A percentile compares a stretch with the other conserved stretches of the same genome.
Evolutionary conservation across 2,329 filamentous ascomycete genomes (phyloP).

Genomic region (Cryoendolithus antarcticus): DNA sequence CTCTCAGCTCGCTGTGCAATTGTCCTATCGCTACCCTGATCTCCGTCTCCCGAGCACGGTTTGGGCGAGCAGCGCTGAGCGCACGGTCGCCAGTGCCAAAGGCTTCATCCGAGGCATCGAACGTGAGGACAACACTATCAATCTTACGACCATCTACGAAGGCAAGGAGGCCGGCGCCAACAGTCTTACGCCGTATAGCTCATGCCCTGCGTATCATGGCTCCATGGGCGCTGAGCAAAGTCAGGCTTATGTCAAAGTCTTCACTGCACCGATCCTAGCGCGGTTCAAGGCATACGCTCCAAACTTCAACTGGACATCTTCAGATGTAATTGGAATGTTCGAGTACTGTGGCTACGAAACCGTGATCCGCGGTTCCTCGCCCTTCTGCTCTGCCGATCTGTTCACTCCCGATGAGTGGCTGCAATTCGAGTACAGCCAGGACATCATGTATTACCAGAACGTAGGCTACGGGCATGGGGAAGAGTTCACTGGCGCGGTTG

Average conservation of each 20-base stretch:
- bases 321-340: constrained; percentile 53
- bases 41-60: constrained; percentile 42
- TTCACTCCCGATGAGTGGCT: constrained; percentile 51
- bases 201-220: constrained; percentile 50
- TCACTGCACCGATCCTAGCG: constrained; percentile 48
- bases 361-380: constrained; percentile 51
- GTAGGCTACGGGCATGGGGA: constrained; percentile 46
- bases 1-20: constrained; percentile 44
- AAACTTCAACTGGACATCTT: constrained; percentile 49
- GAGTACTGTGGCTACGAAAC: constrained; percentile 62
- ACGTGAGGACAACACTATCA: constrained; percentile 39
- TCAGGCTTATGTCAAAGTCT: constrained; percentile 31
- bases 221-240: constrained; percentile 44
- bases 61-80: constrained; percentile 52
- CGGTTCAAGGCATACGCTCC: constrained; percentile 42
- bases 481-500: constrained; percentile 43
- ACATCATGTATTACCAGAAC: constrained; percentile 59
- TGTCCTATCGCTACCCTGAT: constrained; percentile 46
- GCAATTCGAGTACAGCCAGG: constrained; percentile 55
- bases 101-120: constrained; percentile 47
- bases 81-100: constrained; percentile 46
- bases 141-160: constrained; percentile 45
- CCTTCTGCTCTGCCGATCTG: constrained; percentile 48
- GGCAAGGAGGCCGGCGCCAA: constrained; percentile 46
- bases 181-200: constrained; percentile 51